Base-by-base conservation (phyloP, 352 stramenopile species). In the Globisporangium irregulare region DNA sequence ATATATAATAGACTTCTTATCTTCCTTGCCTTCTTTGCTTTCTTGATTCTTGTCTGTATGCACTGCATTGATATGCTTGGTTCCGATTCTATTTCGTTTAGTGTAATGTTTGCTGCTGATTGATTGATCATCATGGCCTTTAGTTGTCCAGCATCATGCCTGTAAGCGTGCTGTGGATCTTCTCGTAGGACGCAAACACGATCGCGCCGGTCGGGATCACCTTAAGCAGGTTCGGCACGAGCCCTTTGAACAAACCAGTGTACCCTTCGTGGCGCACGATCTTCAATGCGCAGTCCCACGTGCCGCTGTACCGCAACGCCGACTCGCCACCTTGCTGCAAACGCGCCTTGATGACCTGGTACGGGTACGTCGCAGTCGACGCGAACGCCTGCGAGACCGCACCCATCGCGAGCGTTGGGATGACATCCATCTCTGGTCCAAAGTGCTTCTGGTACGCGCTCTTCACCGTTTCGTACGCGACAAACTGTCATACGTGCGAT, bases 311-410 rank as follows among this genome's bases (percentile, higher is more conserved):
- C 41, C 98, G 89, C n/a, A 77, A 68, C 15, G 87, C 87, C 8
- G 72, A 76, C 20, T 77, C 74, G 38, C 92, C 74, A 88, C 88
- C 81, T 73, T 99, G 95, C 70, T 99, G 97, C 20, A 99, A 73
- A 64, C 97, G 82, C 18, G 95, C 89, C 82, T 99, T 99, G 57
- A 99, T 94, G 14, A 99, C 94, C 79, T 99, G 97, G 62, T 98
- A 92, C 22, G 97, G 96, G 77, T 98, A 99, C 18, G 95, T 98
- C 4, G 77, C 86, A 22, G 84, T 92, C 9, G 86, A 94, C 32
- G 87, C 86, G 64, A 95, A 85, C n/a, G 83, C 85, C 73, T 95
- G 84, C 3, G 87, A 80, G n/a, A 91, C 24, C 1, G 86, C 87
- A 32, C 87, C 94, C 72, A 97, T 94, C 29, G 82, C 69, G 12